phyloP scores from a whole-genome alignment of 331 rosid genomes.

The Stylosanthes scabra region DNA sequence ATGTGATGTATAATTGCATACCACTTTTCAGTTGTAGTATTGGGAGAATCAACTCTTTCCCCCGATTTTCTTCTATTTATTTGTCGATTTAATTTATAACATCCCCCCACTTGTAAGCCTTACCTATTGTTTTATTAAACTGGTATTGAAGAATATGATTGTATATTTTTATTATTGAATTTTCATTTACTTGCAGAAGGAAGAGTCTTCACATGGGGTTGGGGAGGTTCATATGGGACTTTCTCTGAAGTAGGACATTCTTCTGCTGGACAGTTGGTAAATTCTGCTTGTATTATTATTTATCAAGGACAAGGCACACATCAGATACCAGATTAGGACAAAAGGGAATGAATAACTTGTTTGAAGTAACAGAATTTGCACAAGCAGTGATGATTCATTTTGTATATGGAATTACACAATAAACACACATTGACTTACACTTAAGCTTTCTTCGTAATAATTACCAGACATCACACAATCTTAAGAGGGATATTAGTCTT shows the following conservation, averaged over 20 bases:
- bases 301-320: not conserved
- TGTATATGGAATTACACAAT: not conserved
- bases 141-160: not conserved
- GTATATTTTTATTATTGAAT: slow-evolving; percentile 25
- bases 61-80: not conserved
- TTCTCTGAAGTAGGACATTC: slow-evolving; percentile 85
- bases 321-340: slow-evolving; percentile 12
- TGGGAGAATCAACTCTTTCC: not conserved
- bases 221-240: slow-evolving; percentile 98
- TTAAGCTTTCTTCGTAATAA: not conserved
- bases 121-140: slow-evolving; percentile 35
- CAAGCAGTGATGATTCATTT: slow-evolving; percentile 12
- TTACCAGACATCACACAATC: not conserved
- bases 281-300: slow-evolving; percentile 25
- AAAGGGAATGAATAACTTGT: slow-evolving; percentile 2
- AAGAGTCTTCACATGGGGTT: slow-evolving; percentile 91
- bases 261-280: slow-evolving; percentile 94
- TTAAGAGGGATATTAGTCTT: slow-evolving; percentile 14
- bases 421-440: not conserved
- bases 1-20: not conserved
- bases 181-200: slow-evolving; percentile 62
- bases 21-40: not conserved
- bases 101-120: slow-evolving; percentile 32
- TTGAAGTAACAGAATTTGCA: slow-evolving; percentile 10
- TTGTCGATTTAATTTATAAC: slow-evolving; percentile 20